phyloP scores from a whole-genome alignment of 2,329 filamentous ascomycete genomes.

The Phaeosphaeriaceae sp. region DNA sequence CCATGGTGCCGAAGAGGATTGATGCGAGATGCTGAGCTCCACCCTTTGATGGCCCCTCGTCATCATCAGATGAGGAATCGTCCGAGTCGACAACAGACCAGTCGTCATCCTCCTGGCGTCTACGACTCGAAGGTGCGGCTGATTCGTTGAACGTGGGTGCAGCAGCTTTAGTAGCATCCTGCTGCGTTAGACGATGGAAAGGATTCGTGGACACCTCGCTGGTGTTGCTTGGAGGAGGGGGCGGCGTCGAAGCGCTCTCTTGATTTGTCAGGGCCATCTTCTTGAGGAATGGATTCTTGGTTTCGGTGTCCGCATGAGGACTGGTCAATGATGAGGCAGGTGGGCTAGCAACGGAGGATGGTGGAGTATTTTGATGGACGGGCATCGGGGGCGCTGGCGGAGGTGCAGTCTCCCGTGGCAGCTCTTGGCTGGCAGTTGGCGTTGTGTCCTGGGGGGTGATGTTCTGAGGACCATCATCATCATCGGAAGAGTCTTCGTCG shows the following conservation, averaged over 20 bases:
- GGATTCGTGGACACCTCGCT: conserved; percentile 78
- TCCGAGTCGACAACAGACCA: conserved; percentile 84
- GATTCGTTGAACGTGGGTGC: conserved; percentile 51
- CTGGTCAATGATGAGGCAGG: conserved; percentile 59
- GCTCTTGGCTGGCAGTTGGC: conserved; percentile 63
- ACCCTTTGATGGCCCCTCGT: conserved; percentile 78
- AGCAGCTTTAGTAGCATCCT: conserved; percentile 59
- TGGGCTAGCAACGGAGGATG: conserved; percentile 54
- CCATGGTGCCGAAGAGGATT: conserved; percentile 97
- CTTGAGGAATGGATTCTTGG: conserved; percentile 93
- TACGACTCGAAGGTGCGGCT: conserved; percentile 58
- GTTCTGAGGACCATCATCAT: conserved; percentile 79
- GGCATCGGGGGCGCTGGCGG: conserved; percentile 57
- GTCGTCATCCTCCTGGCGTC: conserved; percentile 72
- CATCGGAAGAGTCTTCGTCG: conserved; percentile 72
- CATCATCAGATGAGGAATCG: conserved; percentile 71
- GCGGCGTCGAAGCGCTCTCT: conserved; percentile 54
- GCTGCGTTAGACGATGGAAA: conserved; percentile 84
- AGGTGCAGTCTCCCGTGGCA: conserved; percentile 53
- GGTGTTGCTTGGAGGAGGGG: conserved; percentile 50
- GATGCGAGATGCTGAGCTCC: conserved; percentile 92
- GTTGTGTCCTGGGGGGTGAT: conserved; percentile 69
- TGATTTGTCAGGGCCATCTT: conserved; percentile 78
- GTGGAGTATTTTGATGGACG: conserved; percentile 51
- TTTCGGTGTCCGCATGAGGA: conserved; percentile 71